Evolutionary conservation across 345 rosid species (phyloP).

Genomic region (Gossypium australe): DNA sequence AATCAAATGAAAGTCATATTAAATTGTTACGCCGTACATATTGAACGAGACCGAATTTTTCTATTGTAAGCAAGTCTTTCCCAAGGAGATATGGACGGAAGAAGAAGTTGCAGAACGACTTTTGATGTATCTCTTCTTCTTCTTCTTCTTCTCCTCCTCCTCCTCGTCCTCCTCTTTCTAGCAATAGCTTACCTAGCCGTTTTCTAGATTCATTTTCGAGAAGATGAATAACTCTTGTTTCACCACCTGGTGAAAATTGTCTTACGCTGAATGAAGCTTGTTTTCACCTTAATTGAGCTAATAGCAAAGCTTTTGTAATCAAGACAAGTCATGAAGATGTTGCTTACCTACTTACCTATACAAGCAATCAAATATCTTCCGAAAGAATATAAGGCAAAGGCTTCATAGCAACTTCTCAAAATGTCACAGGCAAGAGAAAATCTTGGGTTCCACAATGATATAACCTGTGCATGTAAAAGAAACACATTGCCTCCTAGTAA

Average conservation of each 20-base stretch:
- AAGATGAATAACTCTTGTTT: conserved; percentile 47
- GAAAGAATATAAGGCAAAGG: conserved; percentile 81
- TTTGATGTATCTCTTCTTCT: conserved; percentile 19
- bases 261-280: not conserved
- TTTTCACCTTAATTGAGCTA: not conserved
- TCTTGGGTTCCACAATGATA: conserved; percentile 57
- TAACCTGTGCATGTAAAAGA: conserved; percentile 32
- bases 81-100: conserved; percentile 59
- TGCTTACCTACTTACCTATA: conserved; percentile 75
- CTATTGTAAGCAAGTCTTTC: conserved; percentile 53
- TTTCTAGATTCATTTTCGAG: conserved; percentile 56
- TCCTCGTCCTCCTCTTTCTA: conserved; percentile 26
- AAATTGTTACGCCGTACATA: conserved; percentile 45
- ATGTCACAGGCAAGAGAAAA: conserved; percentile 70
- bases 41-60: conserved; percentile 75
- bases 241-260: conserved; percentile 51
- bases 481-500: not conserved
- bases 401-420: conserved; percentile 83
- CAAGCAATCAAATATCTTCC: conserved; percentile 90
- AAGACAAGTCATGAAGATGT: not conserved
- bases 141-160: conserved; percentile 13
- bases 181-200: conserved; percentile 36
- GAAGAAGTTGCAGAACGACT: conserved; percentile 53
- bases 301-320: no score
- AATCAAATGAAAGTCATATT: not conserved